Evolutionary conservation across 768 basidiomycete species (phyloP), one percentile per base, ranked within the genome.

Genomic region (Tulasnella sp.): DNA sequence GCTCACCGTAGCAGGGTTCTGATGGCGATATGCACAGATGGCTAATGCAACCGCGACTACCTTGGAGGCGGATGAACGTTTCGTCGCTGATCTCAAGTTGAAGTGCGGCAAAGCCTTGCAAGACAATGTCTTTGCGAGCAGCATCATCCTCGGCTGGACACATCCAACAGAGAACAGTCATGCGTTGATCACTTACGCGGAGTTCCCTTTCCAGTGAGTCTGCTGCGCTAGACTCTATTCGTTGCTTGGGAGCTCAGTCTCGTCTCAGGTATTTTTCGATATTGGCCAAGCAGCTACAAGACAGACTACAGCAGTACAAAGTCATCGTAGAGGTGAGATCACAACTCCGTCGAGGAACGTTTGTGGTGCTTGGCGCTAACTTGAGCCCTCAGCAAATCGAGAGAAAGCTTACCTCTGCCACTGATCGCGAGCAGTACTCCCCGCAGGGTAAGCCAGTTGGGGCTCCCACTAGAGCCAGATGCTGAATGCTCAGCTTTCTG

Each of bases 201-300:
- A 74, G n/a, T 92, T 90, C 70, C 88, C 88, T 22, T 72, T 87
- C 9, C 88, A 89, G 85, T 89, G 63, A 49, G 82, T 74, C 63
- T 38, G 25, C 5, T 48, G 17, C 49, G 22, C 4, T 25, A n/a
- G n/a, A n/a, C n/a, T n/a, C 12, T 15, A 7, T 15, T 15, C 34
- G 7, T 5, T 38, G 15, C 34, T 15, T 15, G 7, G 5, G 7
- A 38, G 38, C 38, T 30, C 15, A 48, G 17, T 41, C 17, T 48
- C 25, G 44, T 38, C 29, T 12, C 25, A 52, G 49, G 9, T 46
- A 60, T 29, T 52, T 54, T 31, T 60, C 61, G 22, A 29, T 85
- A 21, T 78, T 87, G 34, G 81, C 84, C 12, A 76, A 80, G 53
- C 79, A 87, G 64, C 84, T 89, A 80, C 75, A 75, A 57, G 81